Evolutionary conservation across 139 green algal species (phyloP).

Genomic region (Yamagishiella unicocca): DNA sequence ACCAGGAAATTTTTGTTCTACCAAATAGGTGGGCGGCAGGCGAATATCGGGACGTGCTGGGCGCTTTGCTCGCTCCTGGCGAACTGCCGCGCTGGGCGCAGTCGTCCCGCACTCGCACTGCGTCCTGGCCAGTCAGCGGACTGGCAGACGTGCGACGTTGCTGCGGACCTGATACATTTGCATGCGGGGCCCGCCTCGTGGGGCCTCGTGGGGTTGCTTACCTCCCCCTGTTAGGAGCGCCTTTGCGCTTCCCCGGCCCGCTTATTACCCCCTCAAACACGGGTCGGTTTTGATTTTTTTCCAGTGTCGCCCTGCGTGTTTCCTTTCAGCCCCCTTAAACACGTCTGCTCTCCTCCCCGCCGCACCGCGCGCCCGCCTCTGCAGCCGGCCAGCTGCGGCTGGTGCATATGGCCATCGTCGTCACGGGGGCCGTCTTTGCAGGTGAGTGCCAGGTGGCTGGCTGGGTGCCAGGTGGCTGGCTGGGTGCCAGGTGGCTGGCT

Average conservation of each 20-base stretch:
- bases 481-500: too few species aligned
- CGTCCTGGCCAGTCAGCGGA: too few species aligned
- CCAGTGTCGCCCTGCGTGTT: background rate
- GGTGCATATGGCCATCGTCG: slow-evolving; percentile 34
- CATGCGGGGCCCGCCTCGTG: too few species aligned
- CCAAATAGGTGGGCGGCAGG: background rate
- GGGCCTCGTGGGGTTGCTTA: too few species aligned
- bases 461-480: background rate
- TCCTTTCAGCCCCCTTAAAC: background rate
- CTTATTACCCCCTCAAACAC: background rate
- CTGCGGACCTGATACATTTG: too few species aligned
- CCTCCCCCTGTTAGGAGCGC: too few species aligned
- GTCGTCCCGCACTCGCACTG: too few species aligned
- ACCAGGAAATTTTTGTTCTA: slow-evolving; percentile 29
- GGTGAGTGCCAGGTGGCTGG: background rate
- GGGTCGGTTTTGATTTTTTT: too few species aligned
- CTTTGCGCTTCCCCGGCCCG: background rate
- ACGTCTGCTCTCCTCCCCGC: background rate
- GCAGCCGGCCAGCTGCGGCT: slow-evolving; percentile 9
- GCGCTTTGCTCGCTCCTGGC: too few species aligned
- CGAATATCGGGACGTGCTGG: too few species aligned
- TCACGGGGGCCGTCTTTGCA: slow-evolving; percentile 34
- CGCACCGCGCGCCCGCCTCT: background rate
- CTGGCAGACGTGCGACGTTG: too few species aligned
- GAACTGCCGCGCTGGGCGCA: too few species aligned